Evolutionary conservation across 2,329 filamentous ascomycete genomes (phyloP).

Genomic region (Cladophialophora immunda): DNA sequence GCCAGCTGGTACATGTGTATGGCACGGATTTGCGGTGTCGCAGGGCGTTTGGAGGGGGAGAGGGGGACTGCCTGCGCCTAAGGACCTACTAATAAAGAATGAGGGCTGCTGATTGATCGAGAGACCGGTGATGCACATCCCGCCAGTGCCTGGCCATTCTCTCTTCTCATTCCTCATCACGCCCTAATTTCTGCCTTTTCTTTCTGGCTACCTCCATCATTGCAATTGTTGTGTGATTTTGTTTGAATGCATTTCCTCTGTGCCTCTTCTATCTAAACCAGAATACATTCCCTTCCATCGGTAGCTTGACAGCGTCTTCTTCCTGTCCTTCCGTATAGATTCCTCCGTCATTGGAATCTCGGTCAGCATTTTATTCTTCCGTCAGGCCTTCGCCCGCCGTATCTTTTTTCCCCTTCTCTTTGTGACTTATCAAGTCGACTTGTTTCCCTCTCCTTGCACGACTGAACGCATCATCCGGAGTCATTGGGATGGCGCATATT

Average conservation of each 20-base stretch:
- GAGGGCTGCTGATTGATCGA: not conserved
- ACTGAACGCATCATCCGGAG: not conserved
- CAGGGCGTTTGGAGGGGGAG: constrained; percentile 13
- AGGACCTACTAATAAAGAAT: not conserved
- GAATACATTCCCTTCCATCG: not conserved
- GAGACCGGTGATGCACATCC: constrained; percentile 1
- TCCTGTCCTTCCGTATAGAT: constrained; percentile 11
- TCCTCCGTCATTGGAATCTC: not conserved
- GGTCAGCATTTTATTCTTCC: constrained; percentile 22
- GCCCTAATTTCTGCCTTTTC: not conserved
- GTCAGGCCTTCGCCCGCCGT: not conserved
- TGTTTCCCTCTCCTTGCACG: not conserved
- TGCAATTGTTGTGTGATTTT: not conserved
- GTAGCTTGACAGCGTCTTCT: not conserved
- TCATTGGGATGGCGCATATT: constrained; percentile 21
- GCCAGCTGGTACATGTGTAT: not conserved
- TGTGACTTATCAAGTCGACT: not conserved
- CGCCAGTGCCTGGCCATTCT: not conserved
- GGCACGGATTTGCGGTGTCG: constrained; percentile 6
- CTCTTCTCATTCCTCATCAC: not conserved
- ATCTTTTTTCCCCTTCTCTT: not conserved
- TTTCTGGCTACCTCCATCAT: not conserved
- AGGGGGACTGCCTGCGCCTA: not conserved
- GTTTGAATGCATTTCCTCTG: not conserved
- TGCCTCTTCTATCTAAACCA: not conserved